Conservation (phyloP, 169 alveolate species). For the Cyclospora cayetanensis region DNA sequence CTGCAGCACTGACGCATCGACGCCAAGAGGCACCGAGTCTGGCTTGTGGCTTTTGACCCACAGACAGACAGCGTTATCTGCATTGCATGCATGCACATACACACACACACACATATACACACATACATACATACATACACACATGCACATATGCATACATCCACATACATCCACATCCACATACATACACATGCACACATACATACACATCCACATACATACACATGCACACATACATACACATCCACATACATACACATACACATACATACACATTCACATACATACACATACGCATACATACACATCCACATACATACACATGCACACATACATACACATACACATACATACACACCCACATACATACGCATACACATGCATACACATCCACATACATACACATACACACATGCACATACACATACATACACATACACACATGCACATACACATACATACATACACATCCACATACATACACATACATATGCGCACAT, state of each 20-base stretch:
- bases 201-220: too few species aligned
- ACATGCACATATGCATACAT: background rate
- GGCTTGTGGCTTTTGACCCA: conserved; percentile 83
- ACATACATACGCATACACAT: too few species aligned
- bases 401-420: background rate
- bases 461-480: too few species aligned
- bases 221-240: too few species aligned
- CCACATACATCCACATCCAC: too few species aligned
- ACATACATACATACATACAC: background rate
- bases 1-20: conserved; percentile 78
- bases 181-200: too few species aligned
- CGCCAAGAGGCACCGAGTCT: conserved; percentile 76
- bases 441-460: background rate
- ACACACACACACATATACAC: background rate
- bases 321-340: background rate
- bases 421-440: background rate
- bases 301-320: too few species aligned
- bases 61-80: conserved; percentile 79
- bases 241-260: background rate
- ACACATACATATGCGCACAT: background rate
- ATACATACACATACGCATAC: too few species aligned
- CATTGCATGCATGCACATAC: background rate
- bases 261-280: background rate
- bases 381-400: too few species aligned
- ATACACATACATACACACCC: too few species aligned